These are phyloP conservation scores for Pachysandra terminalis DNA, from an alignment of 164 flowering plant species.

Conservation along the genomic window DNA sequence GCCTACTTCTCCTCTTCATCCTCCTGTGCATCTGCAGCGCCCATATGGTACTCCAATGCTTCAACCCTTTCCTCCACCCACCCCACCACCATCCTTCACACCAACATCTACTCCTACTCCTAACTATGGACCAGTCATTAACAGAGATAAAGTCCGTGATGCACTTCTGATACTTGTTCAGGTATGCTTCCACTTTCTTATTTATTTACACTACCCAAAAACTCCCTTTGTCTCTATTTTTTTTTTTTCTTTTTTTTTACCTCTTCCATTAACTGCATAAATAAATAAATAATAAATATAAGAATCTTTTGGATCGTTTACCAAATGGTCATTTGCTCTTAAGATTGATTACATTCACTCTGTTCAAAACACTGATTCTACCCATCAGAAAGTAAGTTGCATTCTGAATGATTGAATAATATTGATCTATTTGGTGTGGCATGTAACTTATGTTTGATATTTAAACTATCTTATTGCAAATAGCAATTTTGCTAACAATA, in stretches of 20 bases:
- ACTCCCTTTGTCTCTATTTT: not conserved
- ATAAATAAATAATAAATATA: too few species aligned
- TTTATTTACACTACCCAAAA: not conserved
- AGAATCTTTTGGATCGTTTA: too few species aligned
- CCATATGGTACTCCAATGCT: constrained; percentile 80
- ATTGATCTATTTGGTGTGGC: too few species aligned
- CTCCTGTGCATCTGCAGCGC: constrained; percentile 54
- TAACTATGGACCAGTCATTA: constrained; percentile 49
- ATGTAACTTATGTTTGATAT: too few species aligned
- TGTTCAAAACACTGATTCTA: too few species aligned
- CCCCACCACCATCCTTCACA: constrained; percentile 77
- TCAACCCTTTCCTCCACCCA: constrained; percentile 89
- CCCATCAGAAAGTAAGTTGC: too few species aligned
- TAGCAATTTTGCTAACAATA: not conserved
- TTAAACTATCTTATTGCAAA: too few species aligned
- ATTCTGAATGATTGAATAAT: too few species aligned
- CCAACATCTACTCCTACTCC: constrained; percentile 38
- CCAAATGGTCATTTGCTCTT: too few species aligned
- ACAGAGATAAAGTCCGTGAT: constrained; percentile 74
- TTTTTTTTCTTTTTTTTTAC: too few species aligned
- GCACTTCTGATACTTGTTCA: constrained; percentile 71
- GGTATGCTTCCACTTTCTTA: constrained; percentile 28
- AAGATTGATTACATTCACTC: too few species aligned
- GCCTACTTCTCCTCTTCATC: constrained; percentile 61
- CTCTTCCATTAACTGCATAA: too few species aligned